Conservation (phyloP, 2,329 filamentous ascomycete species). For the Venturia effusa region DNA sequence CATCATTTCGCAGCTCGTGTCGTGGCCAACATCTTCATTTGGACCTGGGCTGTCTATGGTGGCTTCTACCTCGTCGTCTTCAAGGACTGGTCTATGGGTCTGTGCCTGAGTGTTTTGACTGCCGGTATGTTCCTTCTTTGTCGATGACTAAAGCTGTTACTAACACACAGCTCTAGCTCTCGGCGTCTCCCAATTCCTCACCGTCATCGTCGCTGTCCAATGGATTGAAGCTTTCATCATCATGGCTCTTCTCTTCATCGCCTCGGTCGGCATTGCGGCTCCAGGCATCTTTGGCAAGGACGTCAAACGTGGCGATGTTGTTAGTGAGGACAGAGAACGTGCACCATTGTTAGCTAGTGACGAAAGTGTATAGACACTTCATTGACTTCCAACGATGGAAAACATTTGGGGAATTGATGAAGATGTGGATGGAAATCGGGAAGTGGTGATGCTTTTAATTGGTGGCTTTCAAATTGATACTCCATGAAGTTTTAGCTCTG, state of each 20-base stretch:
- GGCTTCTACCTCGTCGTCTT: slow-evolving; percentile 62
- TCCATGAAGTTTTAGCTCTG: not conserved
- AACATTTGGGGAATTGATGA: not conserved
- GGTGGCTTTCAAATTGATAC: not conserved
- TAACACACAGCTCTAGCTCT: slow-evolving; percentile 38
- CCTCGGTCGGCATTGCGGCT: slow-evolving; percentile 53
- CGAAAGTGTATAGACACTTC: not conserved
- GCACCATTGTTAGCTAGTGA: slow-evolving; percentile 34
- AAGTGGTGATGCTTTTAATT: not conserved
- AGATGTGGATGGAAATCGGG: not conserved
- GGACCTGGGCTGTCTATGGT: slow-evolving; percentile 69
- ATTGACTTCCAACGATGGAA: not conserved
- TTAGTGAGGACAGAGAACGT: slow-evolving; percentile 41
- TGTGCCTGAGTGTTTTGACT: slow-evolving; percentile 61
- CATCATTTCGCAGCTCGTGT: slow-evolving; percentile 60
- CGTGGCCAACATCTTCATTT: slow-evolving; percentile 79
- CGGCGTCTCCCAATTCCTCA: slow-evolving; percentile 65
- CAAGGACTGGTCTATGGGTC: slow-evolving; percentile 70
- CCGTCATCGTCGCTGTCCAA: slow-evolving; percentile 66
- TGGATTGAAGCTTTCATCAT: slow-evolving; percentile 90
- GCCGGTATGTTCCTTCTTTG: slow-evolving; percentile 40
- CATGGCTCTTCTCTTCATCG: slow-evolving; percentile 62
- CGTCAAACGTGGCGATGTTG: slow-evolving; percentile 36
- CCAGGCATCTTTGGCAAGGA: slow-evolving; percentile 51
- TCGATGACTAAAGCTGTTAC: not conserved